phyloP scores from a whole-genome alignment of 73 alveolate species.

The Paramecium tetraurelia region DNA sequence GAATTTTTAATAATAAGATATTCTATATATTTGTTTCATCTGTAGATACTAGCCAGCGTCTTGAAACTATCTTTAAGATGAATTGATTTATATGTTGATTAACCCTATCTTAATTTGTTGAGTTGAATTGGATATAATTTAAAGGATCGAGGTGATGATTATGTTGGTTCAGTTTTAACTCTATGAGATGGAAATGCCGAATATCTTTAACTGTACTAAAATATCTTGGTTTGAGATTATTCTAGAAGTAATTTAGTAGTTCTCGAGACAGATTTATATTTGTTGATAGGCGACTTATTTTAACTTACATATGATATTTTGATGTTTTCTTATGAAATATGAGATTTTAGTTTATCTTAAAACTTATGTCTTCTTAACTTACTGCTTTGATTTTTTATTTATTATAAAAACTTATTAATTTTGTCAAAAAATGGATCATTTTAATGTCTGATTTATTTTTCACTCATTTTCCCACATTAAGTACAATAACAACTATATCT shows the following conservation, averaged over 20 bases:
- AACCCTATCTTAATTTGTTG: background rate
- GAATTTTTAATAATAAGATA: background rate
- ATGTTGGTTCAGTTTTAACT: background rate
- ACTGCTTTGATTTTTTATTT: background rate
- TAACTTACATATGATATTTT: background rate
- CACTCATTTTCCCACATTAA: background rate
- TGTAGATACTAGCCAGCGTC: background rate
- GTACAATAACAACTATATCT: background rate
- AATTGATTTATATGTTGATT: background rate
- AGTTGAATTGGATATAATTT: background rate
- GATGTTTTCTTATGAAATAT: background rate
- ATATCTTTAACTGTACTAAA: background rate
- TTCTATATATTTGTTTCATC: background rate
- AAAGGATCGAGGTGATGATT: slow-evolving; percentile 1
- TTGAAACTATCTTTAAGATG: background rate
- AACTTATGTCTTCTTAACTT: background rate
- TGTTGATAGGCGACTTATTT: background rate
- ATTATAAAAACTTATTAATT: background rate
- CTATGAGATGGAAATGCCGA: slow-evolving; percentile 11
- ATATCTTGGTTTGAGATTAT: background rate
- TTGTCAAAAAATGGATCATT: background rate
- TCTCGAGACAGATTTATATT: slow-evolving; percentile 29
- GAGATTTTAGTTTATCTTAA: background rate
- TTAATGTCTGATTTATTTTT: background rate
- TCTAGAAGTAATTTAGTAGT: background rate